A percentile compares a stretch with the other conserved stretches of the same genome.
Evolutionary conservation across 305 asterid species (phyloP).

Genomic region (Striga hermonthica): DNA sequence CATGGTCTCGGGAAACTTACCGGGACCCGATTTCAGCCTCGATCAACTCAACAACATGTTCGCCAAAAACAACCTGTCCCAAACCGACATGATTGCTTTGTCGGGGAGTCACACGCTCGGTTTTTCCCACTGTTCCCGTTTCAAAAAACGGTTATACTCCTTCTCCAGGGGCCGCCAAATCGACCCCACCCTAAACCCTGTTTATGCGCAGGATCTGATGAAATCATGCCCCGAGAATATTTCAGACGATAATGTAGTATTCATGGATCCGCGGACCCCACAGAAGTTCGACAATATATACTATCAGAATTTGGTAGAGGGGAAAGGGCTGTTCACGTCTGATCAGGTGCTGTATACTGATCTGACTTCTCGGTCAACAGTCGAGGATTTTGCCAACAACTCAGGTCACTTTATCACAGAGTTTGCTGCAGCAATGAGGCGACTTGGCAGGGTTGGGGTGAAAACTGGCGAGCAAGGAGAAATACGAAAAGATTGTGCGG

Average conservation of each 20-base stretch:
- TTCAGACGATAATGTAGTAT: conserved; percentile 47
- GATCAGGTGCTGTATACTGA: conserved; percentile 66
- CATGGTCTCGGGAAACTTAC: conserved; percentile 54
- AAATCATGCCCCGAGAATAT: conserved; percentile 52
- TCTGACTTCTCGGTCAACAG: conserved; percentile 40
- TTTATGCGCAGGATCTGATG: conserved; percentile 57
- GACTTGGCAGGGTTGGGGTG: conserved; percentile 70
- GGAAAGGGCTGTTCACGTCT: conserved; percentile 67
- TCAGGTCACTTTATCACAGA: conserved; percentile 47
- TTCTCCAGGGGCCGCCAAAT: conserved; percentile 46
- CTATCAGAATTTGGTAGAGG: conserved; percentile 51
- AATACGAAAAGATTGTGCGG: conserved; percentile 57
- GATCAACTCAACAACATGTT: conserved; percentile 42
- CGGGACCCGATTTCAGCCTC: conserved; percentile 51
- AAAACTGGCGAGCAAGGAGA: conserved; percentile 60
- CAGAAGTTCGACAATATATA: conserved; percentile 55
- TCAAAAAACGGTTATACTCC: conserved; percentile 55
- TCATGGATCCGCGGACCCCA: conserved; percentile 64
- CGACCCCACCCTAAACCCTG: conserved; percentile 61
- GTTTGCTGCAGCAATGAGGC: conserved; percentile 58
- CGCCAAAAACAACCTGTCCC: conserved; percentile 45
- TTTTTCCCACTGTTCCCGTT: conserved; percentile 67
- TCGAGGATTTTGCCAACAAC: conserved; percentile 50
- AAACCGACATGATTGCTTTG: conserved; percentile 57
- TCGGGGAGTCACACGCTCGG: conserved; percentile 69